A percentile compares a stretch with the other conserved stretches of the same genome.
These are phyloP conservation scores for Xylaria palmicola DNA, from an alignment of 495 filamentous ascomycete species.

Conservation along the genomic window DNA sequence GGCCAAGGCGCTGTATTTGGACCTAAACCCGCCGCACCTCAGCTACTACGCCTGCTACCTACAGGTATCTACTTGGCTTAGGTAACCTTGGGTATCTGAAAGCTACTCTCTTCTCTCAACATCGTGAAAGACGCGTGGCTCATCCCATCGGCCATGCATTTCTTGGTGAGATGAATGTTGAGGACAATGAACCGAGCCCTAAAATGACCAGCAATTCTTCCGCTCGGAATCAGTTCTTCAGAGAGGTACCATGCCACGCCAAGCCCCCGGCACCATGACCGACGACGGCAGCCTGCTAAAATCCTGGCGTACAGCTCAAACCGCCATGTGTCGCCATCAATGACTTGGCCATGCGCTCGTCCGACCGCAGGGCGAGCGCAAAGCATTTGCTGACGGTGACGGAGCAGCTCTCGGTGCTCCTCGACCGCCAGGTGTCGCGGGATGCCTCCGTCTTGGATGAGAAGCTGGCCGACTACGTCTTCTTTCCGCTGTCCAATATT, in stretches of 20 bases:
- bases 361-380: constrained; percentile 50
- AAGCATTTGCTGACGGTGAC: constrained; percentile 57
- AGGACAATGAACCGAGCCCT: constrained; percentile 14
- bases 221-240: constrained; percentile 43
- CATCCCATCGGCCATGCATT: background rate
- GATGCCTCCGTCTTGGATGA: constrained; percentile 62
- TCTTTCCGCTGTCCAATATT: constrained; percentile 88
- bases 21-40: too few species aligned
- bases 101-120: background rate
- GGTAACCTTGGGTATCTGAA: background rate
- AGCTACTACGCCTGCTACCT: too few species aligned
- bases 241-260: constrained; percentile 30
- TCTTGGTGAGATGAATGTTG: background rate
- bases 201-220: constrained; percentile 26
- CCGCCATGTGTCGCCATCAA: constrained; percentile 76
- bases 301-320: constrained; percentile 58
- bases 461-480: constrained; percentile 89
- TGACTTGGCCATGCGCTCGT: constrained; percentile 62
- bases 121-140: too few species aligned
- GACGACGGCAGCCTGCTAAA: constrained; percentile 10
- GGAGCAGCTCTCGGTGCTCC: constrained; percentile 50
- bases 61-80: background rate
- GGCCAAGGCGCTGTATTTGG: background rate
- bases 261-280: background rate
- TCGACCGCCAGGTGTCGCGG: constrained; percentile 52